Conservation (phyloP, 257 asterid genomes). For the Nicotiana otophora region DNA sequence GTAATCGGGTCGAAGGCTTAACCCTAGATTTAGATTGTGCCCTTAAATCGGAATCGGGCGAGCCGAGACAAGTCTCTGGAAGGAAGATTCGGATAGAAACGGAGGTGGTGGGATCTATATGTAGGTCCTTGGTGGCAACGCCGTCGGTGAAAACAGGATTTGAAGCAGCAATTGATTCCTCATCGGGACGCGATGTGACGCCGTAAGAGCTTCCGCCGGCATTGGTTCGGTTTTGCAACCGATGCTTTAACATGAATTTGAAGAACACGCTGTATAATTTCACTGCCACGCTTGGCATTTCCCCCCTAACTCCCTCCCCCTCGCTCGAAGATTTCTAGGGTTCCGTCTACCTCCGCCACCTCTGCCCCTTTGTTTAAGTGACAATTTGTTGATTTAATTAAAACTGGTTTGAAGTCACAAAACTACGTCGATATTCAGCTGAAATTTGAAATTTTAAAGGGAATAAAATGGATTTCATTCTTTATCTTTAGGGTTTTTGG, state of each 20-base stretch:
- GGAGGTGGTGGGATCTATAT: conserved; percentile 74
- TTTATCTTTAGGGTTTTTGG: conserved; percentile 10
- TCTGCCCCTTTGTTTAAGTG: not conserved
- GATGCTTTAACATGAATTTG: conserved; percentile 86
- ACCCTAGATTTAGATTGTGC: conserved; percentile 21
- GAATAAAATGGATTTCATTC: conserved; percentile 6
- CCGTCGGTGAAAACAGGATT: conserved; percentile 87
- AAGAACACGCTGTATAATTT: conserved; percentile 85
- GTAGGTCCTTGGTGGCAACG: conserved; percentile 88
- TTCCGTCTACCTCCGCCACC: not conserved
- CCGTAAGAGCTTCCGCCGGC: conserved; percentile 43
- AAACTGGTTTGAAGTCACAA: not conserved
- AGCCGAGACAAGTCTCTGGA: conserved; percentile 66
- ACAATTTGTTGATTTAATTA: not conserved
- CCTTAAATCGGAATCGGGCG: conserved; percentile 26
- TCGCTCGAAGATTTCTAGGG: not conserved
- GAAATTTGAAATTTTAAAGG: too few species aligned
- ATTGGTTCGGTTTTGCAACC: conserved; percentile 68
- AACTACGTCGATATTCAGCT: too few species aligned
- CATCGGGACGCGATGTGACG: conserved; percentile 84
- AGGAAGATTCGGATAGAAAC: conserved; percentile 75
- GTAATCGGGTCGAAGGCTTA: conserved; percentile 3
- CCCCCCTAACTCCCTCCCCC: conserved; percentile 13
- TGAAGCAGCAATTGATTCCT: conserved; percentile 60
- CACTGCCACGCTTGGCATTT: conserved; percentile 95